A percentile compares a stretch with the other conserved stretches of the same genome.
Conservation (phyloP, 306 rosid genomes). For the Inga leiocalycina region DNA sequence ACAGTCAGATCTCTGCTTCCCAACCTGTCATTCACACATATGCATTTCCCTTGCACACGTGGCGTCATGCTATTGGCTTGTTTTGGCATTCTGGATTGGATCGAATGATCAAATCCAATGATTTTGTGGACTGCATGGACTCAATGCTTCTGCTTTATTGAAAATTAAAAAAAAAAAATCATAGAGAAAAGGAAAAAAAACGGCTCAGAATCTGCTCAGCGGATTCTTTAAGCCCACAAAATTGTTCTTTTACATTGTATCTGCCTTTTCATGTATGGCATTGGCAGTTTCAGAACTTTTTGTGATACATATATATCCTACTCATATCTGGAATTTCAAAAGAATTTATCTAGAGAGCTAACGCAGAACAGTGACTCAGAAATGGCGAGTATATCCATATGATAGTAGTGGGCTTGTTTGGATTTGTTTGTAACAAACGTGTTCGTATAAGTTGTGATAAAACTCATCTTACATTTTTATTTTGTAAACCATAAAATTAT, state of each 20-base stretch:
- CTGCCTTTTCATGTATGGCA: constrained; percentile 43
- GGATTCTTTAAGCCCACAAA: constrained; percentile 43
- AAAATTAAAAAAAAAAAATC: neutral
- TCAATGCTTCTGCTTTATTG: constrained; percentile 6
- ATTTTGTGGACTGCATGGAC: constrained; percentile 44
- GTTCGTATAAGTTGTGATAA: too few relatives aligned
- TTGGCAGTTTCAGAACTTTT: constrained; percentile 33
- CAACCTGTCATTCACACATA: neutral
- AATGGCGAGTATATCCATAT: neutral
- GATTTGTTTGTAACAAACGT: too few relatives aligned
- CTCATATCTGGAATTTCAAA: constrained; percentile 2
- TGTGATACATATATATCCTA: neutral
- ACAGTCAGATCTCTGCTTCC: constrained; percentile 13
- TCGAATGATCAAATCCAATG: constrained; percentile 42
- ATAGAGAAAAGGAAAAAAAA: neutral
- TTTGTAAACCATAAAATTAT: too few relatives aligned
- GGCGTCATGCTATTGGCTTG: constrained; percentile 22
- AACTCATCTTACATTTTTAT: neutral
- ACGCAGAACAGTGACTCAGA: neutral
- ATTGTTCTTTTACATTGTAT: constrained; percentile 36
- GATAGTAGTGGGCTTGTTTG: too few relatives aligned
- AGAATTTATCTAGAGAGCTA: neutral
- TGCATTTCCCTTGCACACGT: constrained; percentile 25
- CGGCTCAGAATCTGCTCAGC: constrained; percentile 17
- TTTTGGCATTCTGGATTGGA: constrained; percentile 40